Evolutionary conservation across 208 protist genomes (phyloP), one percentile per base, ranked within the genome.

Genomic region (Trypanosoma theileri): DNA sequence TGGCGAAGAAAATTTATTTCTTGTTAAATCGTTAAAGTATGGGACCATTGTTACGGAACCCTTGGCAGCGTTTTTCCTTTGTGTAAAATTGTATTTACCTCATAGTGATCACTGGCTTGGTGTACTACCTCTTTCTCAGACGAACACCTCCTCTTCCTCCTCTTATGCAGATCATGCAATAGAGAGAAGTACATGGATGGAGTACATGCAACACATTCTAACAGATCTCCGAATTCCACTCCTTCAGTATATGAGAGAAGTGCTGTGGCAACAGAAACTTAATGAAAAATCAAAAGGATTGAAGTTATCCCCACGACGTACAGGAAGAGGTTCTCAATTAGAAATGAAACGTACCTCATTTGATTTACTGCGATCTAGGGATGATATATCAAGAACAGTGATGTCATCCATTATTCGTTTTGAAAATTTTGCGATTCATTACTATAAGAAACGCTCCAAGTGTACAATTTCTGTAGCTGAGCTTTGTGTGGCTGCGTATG

Each of bases 401-500:
- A 63, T 56, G 26, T 45, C 48, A n/a, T 45, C 40, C n/a, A 31
- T 76, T 40, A 16, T 35, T 4, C 48, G 35, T 52, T 76, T 61
- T 61, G 71, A 76, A 58, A 16, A n/a, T 4, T 66, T 61, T 61
- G 71, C 71, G 4, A 31, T 16, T 6, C 62, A 65, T 51, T 76
- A 76, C 22, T 66, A 66, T 46, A 44, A 41, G 21, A 55, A 10
- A 11, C 48, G 50, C 42, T 41, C 45, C 2, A 24, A 26, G 19
- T 21, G 11, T 12, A 52, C 79, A 22, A 77, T 91, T 21, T 88
- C 75, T 31, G 59, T 75, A 4, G 75, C 79, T 9, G 88, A 93
- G 59, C 64, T 87, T 4, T 88, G 84, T 70, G 63, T 85, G 22
- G 83, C 88, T 16, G 77, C 77, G 35, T 91, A 85, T 68, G 81